Evolutionary conservation across 352 stramenopile genomes (phyloP).

Genomic region (Hyaloperonospora arabidopsidis): DNA sequence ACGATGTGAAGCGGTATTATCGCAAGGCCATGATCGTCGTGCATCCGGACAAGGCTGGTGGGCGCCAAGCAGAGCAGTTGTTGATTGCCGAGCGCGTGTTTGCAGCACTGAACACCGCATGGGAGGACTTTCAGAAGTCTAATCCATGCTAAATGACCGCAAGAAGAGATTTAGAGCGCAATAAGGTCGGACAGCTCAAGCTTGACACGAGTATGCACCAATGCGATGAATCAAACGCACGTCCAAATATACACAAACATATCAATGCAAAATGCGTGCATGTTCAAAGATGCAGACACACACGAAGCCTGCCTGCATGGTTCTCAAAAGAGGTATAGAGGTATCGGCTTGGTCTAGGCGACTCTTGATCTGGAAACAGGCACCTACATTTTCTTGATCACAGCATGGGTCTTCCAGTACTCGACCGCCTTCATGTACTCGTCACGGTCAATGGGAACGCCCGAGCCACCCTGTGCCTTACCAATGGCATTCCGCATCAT

Average conservation of each 20-base stretch:
- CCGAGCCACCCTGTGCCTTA: constrained; percentile 88
- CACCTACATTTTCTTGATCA: constrained; percentile 63
- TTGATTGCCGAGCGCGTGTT: constrained; percentile 89
- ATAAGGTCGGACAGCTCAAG: constrained; percentile 8
- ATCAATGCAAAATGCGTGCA: too few relatives aligned
- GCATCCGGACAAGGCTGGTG: constrained; percentile 85
- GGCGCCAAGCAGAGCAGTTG: constrained; percentile 79
- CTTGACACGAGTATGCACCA: constrained; percentile 19
- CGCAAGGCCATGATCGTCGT: constrained; percentile 90
- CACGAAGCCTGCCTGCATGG: too few relatives aligned
- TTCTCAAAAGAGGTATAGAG: neutral
- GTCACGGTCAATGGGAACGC: constrained; percentile 69
- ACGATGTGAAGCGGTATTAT: constrained; percentile 88
- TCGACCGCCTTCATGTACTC: constrained; percentile 80
- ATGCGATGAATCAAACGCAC: constrained; percentile 35
- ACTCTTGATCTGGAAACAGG: neutral
- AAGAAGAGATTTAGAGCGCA: constrained; percentile 10
- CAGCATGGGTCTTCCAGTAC: constrained; percentile 83
- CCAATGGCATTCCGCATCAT: constrained; percentile 97
- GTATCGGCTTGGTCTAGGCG: neutral
- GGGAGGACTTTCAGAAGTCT: constrained; percentile 76
- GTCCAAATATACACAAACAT: constrained; percentile 3
- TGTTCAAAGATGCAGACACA: too few relatives aligned
- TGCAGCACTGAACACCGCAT: constrained; percentile 85
- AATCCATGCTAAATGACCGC: constrained; percentile 46